Evolutionary conservation across 345 rosid genomes (phyloP).

Genomic region (Eucalyptus polybractea): DNA sequence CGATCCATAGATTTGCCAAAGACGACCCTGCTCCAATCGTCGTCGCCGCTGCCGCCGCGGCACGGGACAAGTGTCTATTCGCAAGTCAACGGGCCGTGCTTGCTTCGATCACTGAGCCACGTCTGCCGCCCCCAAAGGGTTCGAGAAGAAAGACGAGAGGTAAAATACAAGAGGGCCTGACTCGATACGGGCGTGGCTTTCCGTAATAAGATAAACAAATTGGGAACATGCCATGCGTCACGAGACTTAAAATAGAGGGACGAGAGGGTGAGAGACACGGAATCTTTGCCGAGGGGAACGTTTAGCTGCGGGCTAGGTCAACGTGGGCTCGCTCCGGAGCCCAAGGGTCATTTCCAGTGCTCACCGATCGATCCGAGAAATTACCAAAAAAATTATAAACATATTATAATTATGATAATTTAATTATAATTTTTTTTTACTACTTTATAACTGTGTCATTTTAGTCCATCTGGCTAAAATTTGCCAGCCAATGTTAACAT

Average conservation of each 20-base stretch:
- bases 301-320: background rate
- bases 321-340: background rate
- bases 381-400: no score
- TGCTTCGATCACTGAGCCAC: background rate
- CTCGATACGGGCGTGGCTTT: background rate
- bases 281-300: background rate
- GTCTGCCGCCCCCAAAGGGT: background rate
- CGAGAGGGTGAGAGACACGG: background rate
- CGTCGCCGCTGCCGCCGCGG: background rate
- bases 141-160: background rate
- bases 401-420: rapidly evolving
- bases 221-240: background rate
- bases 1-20: background rate
- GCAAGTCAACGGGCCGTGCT: background rate
- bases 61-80: background rate
- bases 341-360: background rate
- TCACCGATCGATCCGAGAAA: rapidly evolving
- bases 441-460: rapidly evolving
- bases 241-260: background rate
- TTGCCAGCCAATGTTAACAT: rapidly evolving
- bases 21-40: background rate
- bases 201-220: no score
- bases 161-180: background rate
- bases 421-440: no score
- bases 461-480: rapidly evolving